Evolutionary conservation across 805 yeast genomes (phyloP).

Genomic region (Lipomyces yamanashiensis): DNA sequence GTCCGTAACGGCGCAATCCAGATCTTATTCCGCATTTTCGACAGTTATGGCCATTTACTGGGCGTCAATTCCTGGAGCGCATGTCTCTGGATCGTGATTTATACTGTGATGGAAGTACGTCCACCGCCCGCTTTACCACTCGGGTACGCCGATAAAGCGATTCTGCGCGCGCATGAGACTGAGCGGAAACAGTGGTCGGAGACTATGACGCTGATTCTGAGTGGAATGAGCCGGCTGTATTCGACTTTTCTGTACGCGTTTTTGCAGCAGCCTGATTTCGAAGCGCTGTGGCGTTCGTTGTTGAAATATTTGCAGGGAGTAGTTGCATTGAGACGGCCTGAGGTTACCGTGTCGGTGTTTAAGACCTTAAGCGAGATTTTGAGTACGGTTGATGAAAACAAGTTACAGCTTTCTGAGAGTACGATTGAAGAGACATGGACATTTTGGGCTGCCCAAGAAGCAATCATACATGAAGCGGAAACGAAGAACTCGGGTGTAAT

Average conservation of each 20-base stretch:
- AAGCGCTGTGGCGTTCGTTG: conserved; percentile 61
- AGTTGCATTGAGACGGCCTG: conserved; percentile 53
- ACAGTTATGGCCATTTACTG: conserved; percentile 64
- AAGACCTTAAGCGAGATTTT: conserved; percentile 57
- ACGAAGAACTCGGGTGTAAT: conserved; percentile 48
- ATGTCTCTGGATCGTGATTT: conserved; percentile 67
- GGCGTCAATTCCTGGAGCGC: conserved; percentile 64
- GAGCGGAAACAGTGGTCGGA: conserved; percentile 57
- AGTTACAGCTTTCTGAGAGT: conserved; percentile 21
- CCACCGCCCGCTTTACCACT: conserved; percentile 32
- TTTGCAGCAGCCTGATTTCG: conserved; percentile 41
- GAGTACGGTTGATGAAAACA: conserved; percentile 36
- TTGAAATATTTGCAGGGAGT: conserved; percentile 54
- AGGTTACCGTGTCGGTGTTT: conserved; percentile 61
- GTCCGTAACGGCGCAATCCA: conserved; percentile 90
- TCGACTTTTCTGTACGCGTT: conserved; percentile 53
- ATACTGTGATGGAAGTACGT: conserved; percentile 43
- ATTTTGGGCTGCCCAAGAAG: conserved; percentile 50
- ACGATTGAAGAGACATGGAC: conserved; percentile 39
- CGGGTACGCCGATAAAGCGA: conserved; percentile 30
- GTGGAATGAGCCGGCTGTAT: conserved; percentile 69
- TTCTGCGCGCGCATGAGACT: conserved; percentile 38
- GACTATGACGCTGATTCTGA: conserved; percentile 62
- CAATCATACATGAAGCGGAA: conserved; percentile 34
- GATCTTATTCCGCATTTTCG: conserved; percentile 81